Base-by-base conservation (phyloP, 1,284 basidiomycete genomes). In the Thelephora terrestris region DNA sequence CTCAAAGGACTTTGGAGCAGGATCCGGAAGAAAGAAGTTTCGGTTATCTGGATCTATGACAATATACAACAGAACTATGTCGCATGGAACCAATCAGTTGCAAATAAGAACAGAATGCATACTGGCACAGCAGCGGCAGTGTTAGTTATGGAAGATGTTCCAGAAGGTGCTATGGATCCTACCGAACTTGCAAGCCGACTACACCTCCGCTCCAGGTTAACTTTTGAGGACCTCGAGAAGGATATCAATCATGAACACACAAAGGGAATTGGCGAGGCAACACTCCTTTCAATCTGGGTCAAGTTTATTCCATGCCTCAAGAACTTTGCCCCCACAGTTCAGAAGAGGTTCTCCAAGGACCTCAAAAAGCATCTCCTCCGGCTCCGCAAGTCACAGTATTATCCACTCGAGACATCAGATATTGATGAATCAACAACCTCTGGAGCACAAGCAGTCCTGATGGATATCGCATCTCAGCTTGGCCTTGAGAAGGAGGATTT, bases 101-200 rank as follows among this genome's bases (percentile, higher is more conserved):
- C 27, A 5, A 17, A 17, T 3, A 18, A 42, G 3, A 34, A 49
- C 38, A 21, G 21, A 2, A 29, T 52, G 10, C 43, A 35, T 18
- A 50, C 38, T 23, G 50, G 50, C 1, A 52, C 50, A 7, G 48
- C 50, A 1, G 47, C 48, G 1, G 46, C 44, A 12, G 9, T 52
- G 9, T 36, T 52, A 16, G 44, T 38, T 27, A 46, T 52, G 3
- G 50, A 46, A 32, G 48, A 52, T 37, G 48, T 49, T 5, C 48
- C 48, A 1, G 20, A 21, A 9, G 48, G 38, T 5, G 50, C 50
- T 9, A 23, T 52, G 5, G 24, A 50, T 20, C 36, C 25, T 27
- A 10, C 27, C 7, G 12, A 25, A 16, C 35, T 44, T n/a, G 3
- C 46, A 1, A 24, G 17, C 16, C 32, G 43, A 16, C 27, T 7